A percentile compares a stretch with the other conserved stretches of the same genome.
Conservation (phyloP, 139 green algal genomes). For the Axilococcus clingmanii region DNA sequence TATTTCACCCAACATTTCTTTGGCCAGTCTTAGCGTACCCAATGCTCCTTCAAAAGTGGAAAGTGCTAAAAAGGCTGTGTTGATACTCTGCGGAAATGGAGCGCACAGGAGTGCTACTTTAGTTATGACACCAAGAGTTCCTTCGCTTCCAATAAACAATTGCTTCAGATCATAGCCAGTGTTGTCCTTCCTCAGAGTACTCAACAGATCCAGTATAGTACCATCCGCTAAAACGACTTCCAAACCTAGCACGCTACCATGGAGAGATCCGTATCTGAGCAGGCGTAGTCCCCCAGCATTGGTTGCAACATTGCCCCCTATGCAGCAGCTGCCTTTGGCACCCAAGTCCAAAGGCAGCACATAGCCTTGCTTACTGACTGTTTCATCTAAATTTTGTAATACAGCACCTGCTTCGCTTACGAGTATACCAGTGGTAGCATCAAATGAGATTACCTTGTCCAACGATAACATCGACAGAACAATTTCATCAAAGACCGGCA, state of each 20-base stretch:
- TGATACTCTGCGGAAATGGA: conserved; percentile 42
- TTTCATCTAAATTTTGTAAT: conserved; percentile 65
- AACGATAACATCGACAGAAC: conserved; percentile 57
- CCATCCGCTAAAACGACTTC: conserved; percentile 87
- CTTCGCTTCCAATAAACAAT: conserved; percentile 95
- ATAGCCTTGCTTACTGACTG: conserved; percentile 42
- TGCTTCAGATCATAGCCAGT: conserved; percentile 98
- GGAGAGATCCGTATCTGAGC: conserved; percentile 88
- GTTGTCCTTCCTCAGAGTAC: conserved; percentile 90
- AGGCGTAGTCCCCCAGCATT: conserved; percentile 86
- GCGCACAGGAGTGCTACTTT: conserved; percentile 69
- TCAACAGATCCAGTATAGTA: conserved; percentile 75
- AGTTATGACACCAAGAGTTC: conserved; percentile 85
- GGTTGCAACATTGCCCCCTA: conserved; percentile 95
- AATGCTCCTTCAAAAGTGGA: conserved; percentile 46
- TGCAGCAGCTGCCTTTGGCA: conserved; percentile 90
- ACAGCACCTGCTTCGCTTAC: conserved; percentile 72
- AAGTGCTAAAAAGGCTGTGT: conserved; percentile 63
- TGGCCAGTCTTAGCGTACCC: conserved; percentile 46
- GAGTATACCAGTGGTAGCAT: conserved; percentile 54
- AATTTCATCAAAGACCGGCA: conserved; percentile 88
- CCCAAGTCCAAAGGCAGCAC: conserved; percentile 92
- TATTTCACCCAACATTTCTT: conserved; percentile 65
- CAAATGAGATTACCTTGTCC: conserved; percentile 59
- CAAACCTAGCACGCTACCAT: conserved; percentile 82